Evolutionary conservation across 2,329 filamentous ascomycete genomes (phyloP).

Genomic region (Ophiocordyceps camponoti-saundersi): DNA sequence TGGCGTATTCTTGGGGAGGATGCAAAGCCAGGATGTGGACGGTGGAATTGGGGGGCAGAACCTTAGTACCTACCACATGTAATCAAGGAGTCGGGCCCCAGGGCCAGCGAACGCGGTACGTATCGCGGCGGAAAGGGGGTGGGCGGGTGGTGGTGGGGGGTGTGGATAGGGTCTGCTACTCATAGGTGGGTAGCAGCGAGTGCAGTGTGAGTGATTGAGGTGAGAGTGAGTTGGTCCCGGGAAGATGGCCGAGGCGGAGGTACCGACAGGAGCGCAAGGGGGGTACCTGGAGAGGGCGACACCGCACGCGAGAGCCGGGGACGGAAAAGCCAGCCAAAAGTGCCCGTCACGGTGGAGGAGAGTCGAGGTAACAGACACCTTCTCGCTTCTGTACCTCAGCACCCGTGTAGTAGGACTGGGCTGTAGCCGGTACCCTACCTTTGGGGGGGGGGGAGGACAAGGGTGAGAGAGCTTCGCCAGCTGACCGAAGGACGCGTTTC

Average conservation of each 20-base stretch:
- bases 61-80: slow-evolving; percentile 4
- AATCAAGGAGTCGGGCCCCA: slow-evolving; percentile 2
- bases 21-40: slow-evolving; percentile 1
- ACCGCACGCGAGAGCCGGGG: not conserved
- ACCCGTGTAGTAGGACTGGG: no score
- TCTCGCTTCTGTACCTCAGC: not conserved
- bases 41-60: slow-evolving; percentile 5
- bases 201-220: not conserved
- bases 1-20: slow-evolving; percentile 2
- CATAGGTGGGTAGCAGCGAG: not conserved
- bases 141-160: not conserved
- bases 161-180: not conserved
- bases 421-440: not conserved
- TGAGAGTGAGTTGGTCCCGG: not conserved
- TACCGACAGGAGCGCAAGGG: not conserved
- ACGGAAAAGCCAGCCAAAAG: not conserved
- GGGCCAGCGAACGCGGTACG: slow-evolving; percentile 2
- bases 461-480: slow-evolving; percentile 1
- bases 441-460: not conserved
- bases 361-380: not conserved
- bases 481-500: not conserved
- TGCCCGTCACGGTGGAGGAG: not conserved
- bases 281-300: not conserved
- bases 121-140: not conserved
- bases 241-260: not conserved